Percentiles rank a stretch among this genome's conserved stretches.
phyloP scores from a whole-genome alignment of 495 filamentous ascomycete species.

The Aspergillus kassunensis region DNA sequence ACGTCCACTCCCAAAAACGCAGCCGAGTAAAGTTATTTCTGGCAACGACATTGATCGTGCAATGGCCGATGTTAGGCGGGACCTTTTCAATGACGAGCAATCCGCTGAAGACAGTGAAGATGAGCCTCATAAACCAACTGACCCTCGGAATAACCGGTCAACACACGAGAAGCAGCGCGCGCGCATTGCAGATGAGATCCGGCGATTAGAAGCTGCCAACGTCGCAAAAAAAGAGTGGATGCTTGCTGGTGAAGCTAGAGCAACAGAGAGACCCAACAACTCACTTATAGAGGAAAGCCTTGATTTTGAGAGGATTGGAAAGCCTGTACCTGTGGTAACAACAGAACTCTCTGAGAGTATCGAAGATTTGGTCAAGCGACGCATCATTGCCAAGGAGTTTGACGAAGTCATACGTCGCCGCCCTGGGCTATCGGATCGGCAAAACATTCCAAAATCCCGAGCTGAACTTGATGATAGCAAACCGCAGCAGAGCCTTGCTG shows the following conservation, averaged over 20 bases:
- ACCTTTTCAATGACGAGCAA: constrained; percentile 82
- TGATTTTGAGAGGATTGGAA: constrained; percentile 93
- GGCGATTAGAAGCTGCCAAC: constrained; percentile 79
- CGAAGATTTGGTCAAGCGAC: constrained; percentile 89
- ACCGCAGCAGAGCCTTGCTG: constrained; percentile 78
- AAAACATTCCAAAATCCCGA: constrained; percentile 58
- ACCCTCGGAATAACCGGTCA: constrained; percentile 60
- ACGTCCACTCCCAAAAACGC: constrained; percentile 48
- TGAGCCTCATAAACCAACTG: constrained; percentile 28
- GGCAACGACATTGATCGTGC: constrained; percentile 72
- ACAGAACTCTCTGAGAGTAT: constrained; percentile 90
- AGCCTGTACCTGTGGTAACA: constrained; percentile 91
- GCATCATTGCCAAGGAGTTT: constrained; percentile 87
- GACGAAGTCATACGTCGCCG: constrained; percentile 86
- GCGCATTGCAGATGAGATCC: constrained; percentile 82
- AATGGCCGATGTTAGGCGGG: constrained; percentile 85
- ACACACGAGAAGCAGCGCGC: constrained; percentile 84
- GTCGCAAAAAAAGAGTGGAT: constrained; percentile 92
- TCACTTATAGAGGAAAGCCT: constrained; percentile 92
- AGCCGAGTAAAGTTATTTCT: constrained; percentile 38
- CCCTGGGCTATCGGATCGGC: constrained; percentile 47
- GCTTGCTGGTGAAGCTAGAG: constrained; percentile 82
- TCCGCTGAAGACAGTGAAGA: constrained; percentile 47
- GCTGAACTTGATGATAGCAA: constrained; percentile 88
- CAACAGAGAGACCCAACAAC: constrained; percentile 76